phyloP scores from a whole-genome alignment of 768 basidiomycete genomes.

The Mycena polygramma region DNA sequence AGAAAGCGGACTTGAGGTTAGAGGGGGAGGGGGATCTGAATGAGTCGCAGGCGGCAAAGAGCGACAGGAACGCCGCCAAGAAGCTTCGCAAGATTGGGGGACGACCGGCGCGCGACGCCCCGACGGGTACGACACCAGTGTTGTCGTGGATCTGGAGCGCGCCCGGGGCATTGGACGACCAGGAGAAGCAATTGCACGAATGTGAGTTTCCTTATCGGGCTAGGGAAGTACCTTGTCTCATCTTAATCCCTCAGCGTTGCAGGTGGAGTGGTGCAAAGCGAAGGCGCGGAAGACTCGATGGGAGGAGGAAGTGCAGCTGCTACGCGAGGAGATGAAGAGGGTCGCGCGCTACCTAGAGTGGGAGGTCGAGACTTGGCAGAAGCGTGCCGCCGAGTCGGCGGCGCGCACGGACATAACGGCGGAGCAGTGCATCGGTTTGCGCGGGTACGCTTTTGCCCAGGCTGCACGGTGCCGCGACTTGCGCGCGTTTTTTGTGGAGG shows the following conservation, averaged over 20 bases:
- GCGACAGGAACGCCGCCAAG: constrained; percentile 10
- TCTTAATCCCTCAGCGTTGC: constrained; percentile 26
- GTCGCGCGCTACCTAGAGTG: constrained; percentile 30
- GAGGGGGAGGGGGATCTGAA: not conserved
- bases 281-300: constrained; percentile 30
- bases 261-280: constrained; percentile 32
- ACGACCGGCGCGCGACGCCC: not conserved
- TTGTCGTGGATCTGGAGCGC: constrained; percentile 28
- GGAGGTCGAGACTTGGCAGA: too few species aligned
- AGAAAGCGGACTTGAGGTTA: constrained; percentile 10
- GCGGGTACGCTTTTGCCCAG: too few species aligned
- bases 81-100: not conserved
- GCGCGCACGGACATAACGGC: too few species aligned
- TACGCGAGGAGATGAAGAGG: constrained; percentile 40
- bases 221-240: too few species aligned
- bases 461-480: too few species aligned
- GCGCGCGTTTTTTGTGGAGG: too few species aligned
- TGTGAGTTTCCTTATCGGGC: constrained; percentile 9
- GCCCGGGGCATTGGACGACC: constrained; percentile 8
- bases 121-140: constrained; percentile 8
- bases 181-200: constrained; percentile 10
- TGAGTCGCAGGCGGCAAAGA: constrained; percentile 2
- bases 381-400: too few species aligned
- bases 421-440: too few species aligned
- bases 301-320: constrained; percentile 33